Base-by-base conservation (phyloP, 2,329 filamentous ascomycete species). In the Fusarium agapanthi region DNA sequence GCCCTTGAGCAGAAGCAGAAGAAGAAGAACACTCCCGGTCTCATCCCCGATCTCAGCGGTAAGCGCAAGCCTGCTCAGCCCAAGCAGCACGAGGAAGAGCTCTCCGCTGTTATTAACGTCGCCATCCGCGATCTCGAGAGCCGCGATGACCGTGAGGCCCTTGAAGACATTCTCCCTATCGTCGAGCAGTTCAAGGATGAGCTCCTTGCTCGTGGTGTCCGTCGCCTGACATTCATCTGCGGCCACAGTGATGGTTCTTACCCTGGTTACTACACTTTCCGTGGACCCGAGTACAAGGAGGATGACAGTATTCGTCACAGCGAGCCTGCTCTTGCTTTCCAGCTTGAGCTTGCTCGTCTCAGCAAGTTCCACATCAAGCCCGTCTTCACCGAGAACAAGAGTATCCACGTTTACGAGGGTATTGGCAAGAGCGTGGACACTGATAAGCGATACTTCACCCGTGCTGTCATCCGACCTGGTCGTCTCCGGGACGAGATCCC, bases 331-430 rank as follows among this genome's bases (percentile, higher is more conserved):
- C 88, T 98, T 82, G 95, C 96, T 80, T 99, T 98, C 93, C 96
- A 99, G 87, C 93, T 98, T 81, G 96, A 99, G 84, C 91, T 99
- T 73, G 92, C 91, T 67, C 93, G 96, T 82, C 90, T 99, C 35
- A 93, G 93, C 79, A 98, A 98, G 86, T 99, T 99, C 90, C 92
- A 95, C 86, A 97, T 98, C 85, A 97, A 95, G 86, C 95, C 96
- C 5, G 95, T 99, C 57, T 99, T 99, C 85, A 98, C 96, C 0
- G 95, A 98, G 84, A 99, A 99, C 88, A 93, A 97, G 80, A 98
- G 97, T 84, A 98, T 99, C 74, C 96, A 99, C 86, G 95, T 99
- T 67, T 99, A 98, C 84, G 95, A 98, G 87, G 96, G 94, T 75
- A 87, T 97, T 78, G 96, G 96, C 80, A 99, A 98, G 87, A 93